Percentiles rank a stretch among this genome's conserved stretches.
phyloP scores from a whole-genome alignment of 108 stramenopile genomes.

The Skeletonema costatum region DNA sequence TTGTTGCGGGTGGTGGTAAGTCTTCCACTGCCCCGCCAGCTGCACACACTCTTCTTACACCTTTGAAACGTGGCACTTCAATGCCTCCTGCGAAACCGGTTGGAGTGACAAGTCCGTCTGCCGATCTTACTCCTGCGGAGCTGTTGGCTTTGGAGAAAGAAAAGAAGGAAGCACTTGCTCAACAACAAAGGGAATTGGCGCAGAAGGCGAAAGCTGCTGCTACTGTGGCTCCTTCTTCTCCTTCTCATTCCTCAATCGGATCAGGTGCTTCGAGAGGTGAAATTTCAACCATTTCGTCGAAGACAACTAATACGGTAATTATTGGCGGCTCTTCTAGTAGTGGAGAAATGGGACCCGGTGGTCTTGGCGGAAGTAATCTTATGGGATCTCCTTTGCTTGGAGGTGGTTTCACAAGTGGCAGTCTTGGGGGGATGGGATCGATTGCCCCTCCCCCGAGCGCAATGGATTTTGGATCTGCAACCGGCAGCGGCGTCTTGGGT shows the following conservation, averaged over 20 bases:
- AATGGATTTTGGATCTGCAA: conserved; percentile 44
- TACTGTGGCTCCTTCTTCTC: conserved; percentile 10
- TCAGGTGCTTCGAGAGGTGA: conserved; percentile 26
- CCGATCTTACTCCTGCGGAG: conserved; percentile 52
- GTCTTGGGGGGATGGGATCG: conserved; percentile 46
- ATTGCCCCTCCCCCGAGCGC: conserved; percentile 22
- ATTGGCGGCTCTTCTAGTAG: conserved; percentile 18
- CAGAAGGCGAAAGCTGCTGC: conserved; percentile 8
- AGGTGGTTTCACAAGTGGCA: conserved; percentile 16
- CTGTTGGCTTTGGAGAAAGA: conserved; percentile 38
- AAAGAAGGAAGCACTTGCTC: conserved; percentile 30
- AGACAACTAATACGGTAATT: conserved; percentile 2
- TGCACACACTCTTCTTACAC: conserved; percentile 77
- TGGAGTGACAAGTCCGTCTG: conserved; percentile 19
- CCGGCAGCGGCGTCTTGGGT: conserved; percentile 40
- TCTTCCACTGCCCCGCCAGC: conserved; percentile 34
- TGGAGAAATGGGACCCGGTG: conserved; percentile 6
- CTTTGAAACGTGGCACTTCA: conserved; percentile 63
- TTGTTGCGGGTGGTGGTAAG: conserved; percentile 70
- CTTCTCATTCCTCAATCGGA: conserved; percentile 36
- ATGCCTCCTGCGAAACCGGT: conserved; percentile 34
- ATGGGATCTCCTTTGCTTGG: conserved; percentile 44
- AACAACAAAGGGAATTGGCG: conserved; percentile 34
- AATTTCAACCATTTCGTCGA: conserved; percentile 7
- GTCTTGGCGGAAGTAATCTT: conserved; percentile 12